phyloP scores from a whole-genome alignment of 768 basidiomycete genomes.

The Amylocystis lapponica region DNA sequence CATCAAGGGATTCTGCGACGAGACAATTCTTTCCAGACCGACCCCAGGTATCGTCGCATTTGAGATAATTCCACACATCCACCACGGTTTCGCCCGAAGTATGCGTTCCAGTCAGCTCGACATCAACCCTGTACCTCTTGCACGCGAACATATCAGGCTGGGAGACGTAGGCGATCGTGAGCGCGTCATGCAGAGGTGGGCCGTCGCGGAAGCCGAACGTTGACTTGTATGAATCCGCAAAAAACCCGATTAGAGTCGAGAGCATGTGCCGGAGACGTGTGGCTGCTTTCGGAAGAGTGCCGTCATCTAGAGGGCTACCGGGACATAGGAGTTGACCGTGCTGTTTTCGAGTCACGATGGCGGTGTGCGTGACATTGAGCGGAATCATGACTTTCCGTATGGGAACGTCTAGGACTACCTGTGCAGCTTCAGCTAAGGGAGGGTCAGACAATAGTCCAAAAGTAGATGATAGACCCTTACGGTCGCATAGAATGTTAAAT shows the following conservation, averaged over 20 bases:
- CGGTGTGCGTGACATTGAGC: conserved; percentile 84
- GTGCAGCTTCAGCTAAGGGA: conserved; percentile 65
- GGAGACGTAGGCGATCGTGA: conserved; percentile 74
- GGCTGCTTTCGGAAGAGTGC: conserved; percentile 18
- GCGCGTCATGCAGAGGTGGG: conserved; percentile 83
- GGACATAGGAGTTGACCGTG: conserved; percentile 46
- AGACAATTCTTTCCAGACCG: conserved; percentile 67
- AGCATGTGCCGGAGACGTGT: conserved; percentile 63
- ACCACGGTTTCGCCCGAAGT: conserved; percentile 76
- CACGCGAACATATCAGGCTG: conserved; percentile 59
- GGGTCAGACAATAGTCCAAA: not conserved
- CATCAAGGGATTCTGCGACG: conserved; percentile 64
- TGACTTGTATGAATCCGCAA: conserved; percentile 63
- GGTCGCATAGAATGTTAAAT: conserved; percentile 79
- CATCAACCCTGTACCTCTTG: conserved; percentile 71
- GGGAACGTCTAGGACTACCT: conserved; percentile 72
- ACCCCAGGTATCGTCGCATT: conserved; percentile 68
- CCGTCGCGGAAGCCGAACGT: conserved; percentile 82
- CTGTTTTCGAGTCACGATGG: conserved; percentile 58
- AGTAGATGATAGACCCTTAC: conserved; percentile 36
- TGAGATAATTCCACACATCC: conserved; percentile 62
- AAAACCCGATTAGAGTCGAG: conserved; percentile 69
- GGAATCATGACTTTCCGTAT: conserved; percentile 74
- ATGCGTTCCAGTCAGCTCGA: conserved; percentile 66
- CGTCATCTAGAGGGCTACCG: not conserved